Base-by-base conservation (phyloP, 805 yeast genomes). In the Ogataea nitratoaversa region DNA sequence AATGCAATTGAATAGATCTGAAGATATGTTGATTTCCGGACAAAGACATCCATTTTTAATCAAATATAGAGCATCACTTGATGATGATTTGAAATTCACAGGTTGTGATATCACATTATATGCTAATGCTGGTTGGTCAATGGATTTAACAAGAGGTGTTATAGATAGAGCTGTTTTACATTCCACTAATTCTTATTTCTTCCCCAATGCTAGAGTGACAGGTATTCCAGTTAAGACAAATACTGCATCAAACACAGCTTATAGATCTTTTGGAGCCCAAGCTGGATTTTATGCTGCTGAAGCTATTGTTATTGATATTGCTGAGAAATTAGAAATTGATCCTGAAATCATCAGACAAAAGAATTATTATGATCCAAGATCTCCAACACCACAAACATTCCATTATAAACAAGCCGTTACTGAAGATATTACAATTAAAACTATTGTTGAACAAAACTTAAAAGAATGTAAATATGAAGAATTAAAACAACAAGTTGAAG, bases 71-170 rank as follows among this genome's bases (percentile, higher is more conserved):
- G 72, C 69, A 9, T 65, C 68, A 2, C 44, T 71, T 35, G 72
- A 71, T 44, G 61, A 66, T 40, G 51, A 67, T 47, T 56, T 57
- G 50, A 65, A 62, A 49, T 68, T 71, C 47, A 63, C 65, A 1
- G 75, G 67, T 6, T 46, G 66, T 27, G 63, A 67, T 32, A 61
- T 64, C 18, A 55, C 55, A 14, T 51, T 70, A 27, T 71, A 61
- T 47, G 74, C 72, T 14, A 71, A 71, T 48, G 74, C 70, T 11
- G 76, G 76, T 16, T 70, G 72, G 68, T 65, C 71, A 17, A 61
- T 70, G 70, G 76, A 71, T 49, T 56, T 71, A 33, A 66, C 74
- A 5, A 60, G 70, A 45, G 76, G 76, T 39, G 76, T 71, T n/a
- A 54, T 70, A 32, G 76, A 71, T 48, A 53, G 76, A 27, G 71